Base-by-base conservation (phyloP, 768 basidiomycete species). In the Collybia sordida region DNA sequence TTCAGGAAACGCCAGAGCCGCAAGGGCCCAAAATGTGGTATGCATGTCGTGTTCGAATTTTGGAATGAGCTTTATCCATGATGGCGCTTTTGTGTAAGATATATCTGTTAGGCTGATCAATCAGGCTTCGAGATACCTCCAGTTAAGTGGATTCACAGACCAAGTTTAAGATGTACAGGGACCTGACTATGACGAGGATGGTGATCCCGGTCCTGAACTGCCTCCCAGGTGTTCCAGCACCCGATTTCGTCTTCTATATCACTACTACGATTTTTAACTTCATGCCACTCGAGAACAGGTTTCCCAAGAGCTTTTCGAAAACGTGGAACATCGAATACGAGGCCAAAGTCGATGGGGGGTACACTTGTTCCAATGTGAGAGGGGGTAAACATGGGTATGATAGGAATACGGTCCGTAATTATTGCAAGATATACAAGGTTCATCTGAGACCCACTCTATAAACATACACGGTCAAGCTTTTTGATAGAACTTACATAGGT, bases 241-340 rank as follows among this genome's bases (percentile, higher is more conserved):
- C 80, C 80, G 17, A 81, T 52, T n/a, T 77, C 74, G 28, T 81
- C 78, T 7, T 72, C 17, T 19, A 61, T 57, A 6, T 64, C 52
- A 46, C 73, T 76, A 28, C 63, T 66, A 12, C 61, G 59, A 49
- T 78, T 67, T 60, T 86, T 86, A 40, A 87, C 74, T 51, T 86
- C 75, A 38, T 76, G 70, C 84, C 84, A 87, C 64, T 87, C 83
- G 4, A 86, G 59, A 11, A 87, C 59, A 0, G 83, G 78, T 35
- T 58, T 66, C 17, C 71, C 68, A 19, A 85, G 59, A 11, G 61
- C 59, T 44, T 70, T 62, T 24, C 74, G 67, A 4, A 85, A 71
- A 8, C 79, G 72, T 1, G 77, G 73, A 39, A 85, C 64, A 56
- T 87, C 82, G 55, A 85, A 85, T 1, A 86, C 76, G 23, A 81